These are phyloP conservation scores for Chaetomiaceae sp. DNA, from an alignment of 2,329 filamentous ascomycete genomes.

Conservation along the genomic window DNA sequence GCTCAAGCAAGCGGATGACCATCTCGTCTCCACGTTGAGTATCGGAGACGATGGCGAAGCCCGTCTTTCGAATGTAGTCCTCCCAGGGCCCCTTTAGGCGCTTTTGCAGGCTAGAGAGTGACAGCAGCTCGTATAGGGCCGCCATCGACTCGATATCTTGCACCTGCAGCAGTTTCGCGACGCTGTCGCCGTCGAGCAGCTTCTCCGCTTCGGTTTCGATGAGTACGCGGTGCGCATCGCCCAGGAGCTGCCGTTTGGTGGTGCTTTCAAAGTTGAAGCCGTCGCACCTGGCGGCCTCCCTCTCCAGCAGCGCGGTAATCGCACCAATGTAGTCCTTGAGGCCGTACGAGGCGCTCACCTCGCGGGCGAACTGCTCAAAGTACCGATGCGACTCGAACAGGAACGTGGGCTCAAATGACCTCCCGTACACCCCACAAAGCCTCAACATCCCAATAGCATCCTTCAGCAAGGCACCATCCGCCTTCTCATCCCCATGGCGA, in stretches of 20 bases:
- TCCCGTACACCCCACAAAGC: constrained; percentile 75
- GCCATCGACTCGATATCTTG: constrained; percentile 66
- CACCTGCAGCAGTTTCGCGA: constrained; percentile 68
- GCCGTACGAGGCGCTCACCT: constrained; percentile 53
- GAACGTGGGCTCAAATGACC: constrained; percentile 73
- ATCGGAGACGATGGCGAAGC: constrained; percentile 74
- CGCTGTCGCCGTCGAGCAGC: constrained; percentile 59
- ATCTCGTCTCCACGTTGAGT: constrained; percentile 75
- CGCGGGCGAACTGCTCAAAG: constrained; percentile 64
- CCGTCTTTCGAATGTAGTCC: constrained; percentile 71
- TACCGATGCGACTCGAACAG: constrained; percentile 63
- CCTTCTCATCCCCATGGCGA: constrained; percentile 51
- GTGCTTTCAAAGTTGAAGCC: constrained; percentile 75
- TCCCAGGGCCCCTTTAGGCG: constrained; percentile 70
- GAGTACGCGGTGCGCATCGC: constrained; percentile 66
- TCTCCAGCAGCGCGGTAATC: constrained; percentile 63
- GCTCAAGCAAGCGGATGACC: constrained; percentile 74
- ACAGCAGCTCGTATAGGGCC: constrained; percentile 72
- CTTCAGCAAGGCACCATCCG: constrained; percentile 62
- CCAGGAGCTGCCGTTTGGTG: constrained; percentile 72
- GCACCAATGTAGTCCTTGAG: constrained; percentile 72
- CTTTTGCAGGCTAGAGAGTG: constrained; percentile 64
- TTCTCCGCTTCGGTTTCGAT: constrained; percentile 63
- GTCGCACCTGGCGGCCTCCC: constrained; percentile 73
- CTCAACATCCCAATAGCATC: constrained; percentile 78